Evolutionary conservation across 1,139 yeast genomes (phyloP), one percentile per base, ranked within the genome.

Genomic region (Kodamaea suecica): DNA sequence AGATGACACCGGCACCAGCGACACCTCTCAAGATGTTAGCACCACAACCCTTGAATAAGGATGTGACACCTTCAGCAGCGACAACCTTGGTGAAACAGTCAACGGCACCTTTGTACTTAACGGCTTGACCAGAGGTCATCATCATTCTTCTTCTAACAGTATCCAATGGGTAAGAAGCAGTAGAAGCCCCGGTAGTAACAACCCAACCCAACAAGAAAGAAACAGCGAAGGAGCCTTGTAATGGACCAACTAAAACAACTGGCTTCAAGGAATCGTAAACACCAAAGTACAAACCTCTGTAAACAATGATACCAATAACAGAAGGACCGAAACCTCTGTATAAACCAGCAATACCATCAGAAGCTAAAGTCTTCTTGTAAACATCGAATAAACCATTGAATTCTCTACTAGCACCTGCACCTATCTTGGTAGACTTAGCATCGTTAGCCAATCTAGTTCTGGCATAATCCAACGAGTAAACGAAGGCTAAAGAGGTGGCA

Each of bases 311-410:
- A 66, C 76, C 76, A 49, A 69, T 44, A 52, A 70, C 76, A 45
- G 76, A 70, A 54, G 75, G 74, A 62, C 74, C 74, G 70, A 70
- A 70, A 66, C 76, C 76, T 70, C 76, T 70, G 70, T 70, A 70
- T 59, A 70, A 68, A 68, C 76, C 76, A 47, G 76, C 75, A 63
- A 70, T 66, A 69, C 76, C 76, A 55, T 70, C 76, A 44, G 75
- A 55, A 56, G 73, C 73, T 57, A 70, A 66, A 52, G 75, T 70
- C 68, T 70, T 69, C 61, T 66, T 70, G 68, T 70, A 70, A 49
- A 70, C 76, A 58, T 70, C 76, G 54, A 70, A 57, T 57, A 70
- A 69, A 67, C 76, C 76, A 61, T 70, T 70, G 69, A 69, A 70
- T 59, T 70, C 66, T 65, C 76, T 65, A 45, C 57, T 58, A 56